Evolutionary conservation across 129 eudicot species (phyloP).

Genomic region (Artemisia annua): DNA sequence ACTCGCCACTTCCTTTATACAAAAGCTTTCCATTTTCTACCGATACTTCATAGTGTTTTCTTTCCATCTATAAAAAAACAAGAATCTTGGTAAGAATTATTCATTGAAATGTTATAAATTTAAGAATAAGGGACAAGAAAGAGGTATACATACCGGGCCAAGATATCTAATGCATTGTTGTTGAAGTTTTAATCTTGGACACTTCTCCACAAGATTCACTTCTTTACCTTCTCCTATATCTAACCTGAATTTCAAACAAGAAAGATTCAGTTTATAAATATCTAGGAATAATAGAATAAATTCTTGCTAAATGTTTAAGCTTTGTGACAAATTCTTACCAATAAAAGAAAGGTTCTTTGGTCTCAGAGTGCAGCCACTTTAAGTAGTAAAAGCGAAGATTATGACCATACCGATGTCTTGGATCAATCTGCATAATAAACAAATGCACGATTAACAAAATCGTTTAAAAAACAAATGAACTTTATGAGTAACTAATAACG

Average conservation of each 20-base stretch:
- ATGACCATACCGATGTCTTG: conserved; percentile 98
- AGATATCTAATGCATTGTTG: conserved; percentile 97
- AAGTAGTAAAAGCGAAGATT: conserved; percentile 80
- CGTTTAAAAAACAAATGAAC: background rate
- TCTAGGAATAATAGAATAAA: background rate
- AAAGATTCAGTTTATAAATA: conserved; percentile 4
- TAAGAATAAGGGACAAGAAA: background rate
- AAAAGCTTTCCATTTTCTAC: conserved; percentile 70
- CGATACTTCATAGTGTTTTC: conserved; percentile 66
- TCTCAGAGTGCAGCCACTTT: conserved; percentile 73
- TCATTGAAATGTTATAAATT: background rate
- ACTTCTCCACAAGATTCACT: conserved; percentile 69
- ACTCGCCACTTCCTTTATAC: conserved; percentile 54
- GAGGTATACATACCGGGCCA: conserved; percentile 79
- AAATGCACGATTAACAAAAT: conserved; percentile 4
- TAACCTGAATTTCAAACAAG: conserved; percentile 54
- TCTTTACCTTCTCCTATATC: conserved; percentile 98
- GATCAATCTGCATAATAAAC: conserved; percentile 68
- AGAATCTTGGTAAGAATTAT: conserved; percentile 1
- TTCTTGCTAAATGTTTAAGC: background rate
- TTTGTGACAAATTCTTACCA: conserved; percentile 51
- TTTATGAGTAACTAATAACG: background rate
- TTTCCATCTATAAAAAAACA: conserved; percentile 55
- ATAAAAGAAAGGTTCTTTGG: conserved; percentile 96
- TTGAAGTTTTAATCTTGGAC: conserved; percentile 77